These are phyloP conservation scores for Ajuga reptans DNA, from an alignment of 305 asterid species.

Conservation along the genomic window DNA sequence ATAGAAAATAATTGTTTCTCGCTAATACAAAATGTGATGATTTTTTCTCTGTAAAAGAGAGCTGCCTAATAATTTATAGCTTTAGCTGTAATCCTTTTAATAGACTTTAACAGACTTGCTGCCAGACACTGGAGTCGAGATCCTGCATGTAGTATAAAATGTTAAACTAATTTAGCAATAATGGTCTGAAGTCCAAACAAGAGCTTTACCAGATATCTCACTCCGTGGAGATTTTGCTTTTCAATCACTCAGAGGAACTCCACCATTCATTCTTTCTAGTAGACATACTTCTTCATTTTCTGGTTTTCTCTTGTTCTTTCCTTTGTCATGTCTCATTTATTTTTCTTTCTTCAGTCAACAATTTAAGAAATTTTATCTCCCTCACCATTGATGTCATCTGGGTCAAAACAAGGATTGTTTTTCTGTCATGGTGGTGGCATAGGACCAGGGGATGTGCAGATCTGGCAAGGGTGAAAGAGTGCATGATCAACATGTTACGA, in stretches of 20 bases:
- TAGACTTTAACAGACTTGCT: neutral
- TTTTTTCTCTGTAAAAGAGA: neutral
- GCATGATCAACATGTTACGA: neutral
- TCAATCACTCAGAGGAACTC: neutral
- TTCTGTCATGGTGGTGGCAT: neutral
- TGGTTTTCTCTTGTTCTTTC: neutral
- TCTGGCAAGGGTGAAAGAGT: neutral
- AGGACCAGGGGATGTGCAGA: neutral
- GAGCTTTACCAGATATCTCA: neutral
- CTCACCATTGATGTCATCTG: neutral
- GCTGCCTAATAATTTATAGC: neutral
- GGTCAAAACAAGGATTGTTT: neutral
- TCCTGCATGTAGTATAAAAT: neutral
- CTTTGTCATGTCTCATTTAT: neutral
- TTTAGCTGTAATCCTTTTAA: neutral
- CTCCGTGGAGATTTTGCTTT: neutral
- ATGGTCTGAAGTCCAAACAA: neutral
- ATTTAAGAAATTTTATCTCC: neutral
- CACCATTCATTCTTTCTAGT: neutral
- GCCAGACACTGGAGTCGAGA: neutral
- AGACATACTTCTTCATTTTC: neutral
- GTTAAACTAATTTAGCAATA: neutral
- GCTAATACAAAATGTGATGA: neutral
- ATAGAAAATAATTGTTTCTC: neutral
- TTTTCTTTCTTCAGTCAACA: neutral